Base-by-base conservation (phyloP, 371 early-diverging fungal species). In the Mortierella sp. region DNA sequence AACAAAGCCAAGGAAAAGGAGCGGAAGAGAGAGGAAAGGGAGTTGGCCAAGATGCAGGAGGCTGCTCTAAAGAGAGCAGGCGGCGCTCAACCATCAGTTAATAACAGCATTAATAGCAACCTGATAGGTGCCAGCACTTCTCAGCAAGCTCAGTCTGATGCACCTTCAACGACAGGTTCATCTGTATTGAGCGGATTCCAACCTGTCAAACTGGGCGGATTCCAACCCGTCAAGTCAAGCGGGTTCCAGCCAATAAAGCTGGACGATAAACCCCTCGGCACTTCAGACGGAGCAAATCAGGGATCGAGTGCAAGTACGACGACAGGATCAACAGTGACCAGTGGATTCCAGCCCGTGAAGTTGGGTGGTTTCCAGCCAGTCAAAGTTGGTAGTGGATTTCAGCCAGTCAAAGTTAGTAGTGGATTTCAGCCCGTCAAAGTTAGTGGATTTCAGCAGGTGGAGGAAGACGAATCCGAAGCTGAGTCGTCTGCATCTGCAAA, bases 1-100 rank as follows among this genome's bases (percentile, higher is more conserved):
- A 87, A 87, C 62, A 90, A 87, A 73, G 83, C 85, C 61, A 84
- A 88, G n/a, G 93, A 92, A 59, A 87, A 90, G 70, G 94, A 94
- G 58, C 87, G 86, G 32, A 88, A 85, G 68, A 70, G 93, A 37
- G 93, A 93, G 79, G 93, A 93, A 77, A 80, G 86, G 26, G 94
- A 94, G 66, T 58, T 93, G 67, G 87, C 88, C 40, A 74, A 91
- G 47, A 80, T 93, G 74, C 93, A 93, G 70, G 90, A 90, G 58
- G 93, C 93, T 0, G 88, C 90, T n/a, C 45, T 88, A 70, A 87
- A 88, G 63, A 83, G 77, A 64, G 70, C 86, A 40, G 86, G 79
- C 5, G 80, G 62, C 0, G 26, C 39, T 12, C 30, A 12, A 18
- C 40, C 35, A 14, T 0, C 63, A 55, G 35, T 22, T n/a, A 35